Base-by-base conservation (phyloP, 2,329 filamentous ascomycete genomes). In the Colletotrichum paranaense region DNA sequence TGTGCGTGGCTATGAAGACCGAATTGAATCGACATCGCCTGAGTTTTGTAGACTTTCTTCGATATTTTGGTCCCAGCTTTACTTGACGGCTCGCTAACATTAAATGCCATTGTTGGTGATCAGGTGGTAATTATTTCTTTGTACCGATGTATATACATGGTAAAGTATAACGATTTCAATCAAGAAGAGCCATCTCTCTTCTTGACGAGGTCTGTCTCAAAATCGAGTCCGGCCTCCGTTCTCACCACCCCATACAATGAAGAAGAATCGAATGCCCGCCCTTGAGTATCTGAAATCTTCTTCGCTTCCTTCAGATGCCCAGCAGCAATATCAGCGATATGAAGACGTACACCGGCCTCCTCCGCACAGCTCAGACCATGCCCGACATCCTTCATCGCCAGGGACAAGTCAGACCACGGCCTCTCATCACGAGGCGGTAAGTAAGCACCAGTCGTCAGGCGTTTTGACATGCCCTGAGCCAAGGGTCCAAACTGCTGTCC, bases 371-470 rank as follows among this genome's bases (percentile, higher is more conserved):
- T 78, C 14, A 89, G 82, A 0, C 86, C 87, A 75, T 88, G 85
- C 0, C 84, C 82, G 0, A 88, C 87, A 75, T 89, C 88, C 71
- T 89, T 88, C 8, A 89, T 81, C 0, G 86, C 88, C 4, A 89
- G 78, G 26, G 84, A 82, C 3, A 89, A 71, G 49, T 86, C 86
- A 0, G 86, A 89, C 81, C 82, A 85, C 2, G 87, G 87, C 32
- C 80, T 76, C 30, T 83, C 76, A 0, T 77, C 82, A 6, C 64
- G 67, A 0, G 76, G 76, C 1, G 83, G 84, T 74, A 81, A 78
- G 62, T 84, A 85, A 9, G 82, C 81, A 3, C 83, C 83, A 0
- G 80, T 80, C 0, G 82, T 85, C 28, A 85, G 77, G 0, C 83
- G 75, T 49, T 79, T 78, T 1, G 83, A 84, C 77, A 84, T 83